phyloP scores from a whole-genome alignment of 257 asterid species.

The Primulina huaijiensis region DNA sequence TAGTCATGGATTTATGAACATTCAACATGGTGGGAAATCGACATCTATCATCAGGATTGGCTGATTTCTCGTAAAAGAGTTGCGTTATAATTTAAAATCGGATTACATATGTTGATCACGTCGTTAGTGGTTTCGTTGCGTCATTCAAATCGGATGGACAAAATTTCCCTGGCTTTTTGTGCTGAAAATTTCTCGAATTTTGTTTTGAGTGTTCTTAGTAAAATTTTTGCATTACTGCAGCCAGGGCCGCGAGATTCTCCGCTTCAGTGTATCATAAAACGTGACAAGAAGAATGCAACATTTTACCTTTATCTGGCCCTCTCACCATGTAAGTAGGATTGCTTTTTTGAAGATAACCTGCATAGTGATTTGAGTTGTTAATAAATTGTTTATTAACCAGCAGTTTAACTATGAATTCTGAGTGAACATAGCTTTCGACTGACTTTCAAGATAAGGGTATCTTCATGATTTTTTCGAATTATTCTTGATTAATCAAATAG shows the following conservation, averaged over 20 bases:
- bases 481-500: constrained; percentile 19
- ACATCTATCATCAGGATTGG: background rate
- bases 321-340: constrained; percentile 63
- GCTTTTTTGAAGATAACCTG: constrained; percentile 15
- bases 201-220: constrained; percentile 2
- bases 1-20: background rate
- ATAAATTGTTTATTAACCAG: constrained; percentile 5
- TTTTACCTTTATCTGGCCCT: constrained; percentile 84
- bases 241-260: constrained; percentile 86
- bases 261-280: constrained; percentile 78
- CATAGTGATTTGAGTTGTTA: constrained; percentile 7
- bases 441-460: background rate
- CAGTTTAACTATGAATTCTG: constrained; percentile 6
- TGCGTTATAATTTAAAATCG: background rate
- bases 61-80: background rate
- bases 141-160: background rate
- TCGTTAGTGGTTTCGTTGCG: background rate
- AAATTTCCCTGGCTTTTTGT: background rate
- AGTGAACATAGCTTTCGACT: constrained; percentile 10
- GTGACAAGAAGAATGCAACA: constrained; percentile 80
- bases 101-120: constrained; percentile 10
- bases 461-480: background rate
- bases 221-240: constrained; percentile 42
- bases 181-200: constrained; percentile 5
- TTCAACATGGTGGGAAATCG: background rate